phyloP scores from a whole-genome alignment of 805 yeast species.

The Saturnispora mendoncae region DNA sequence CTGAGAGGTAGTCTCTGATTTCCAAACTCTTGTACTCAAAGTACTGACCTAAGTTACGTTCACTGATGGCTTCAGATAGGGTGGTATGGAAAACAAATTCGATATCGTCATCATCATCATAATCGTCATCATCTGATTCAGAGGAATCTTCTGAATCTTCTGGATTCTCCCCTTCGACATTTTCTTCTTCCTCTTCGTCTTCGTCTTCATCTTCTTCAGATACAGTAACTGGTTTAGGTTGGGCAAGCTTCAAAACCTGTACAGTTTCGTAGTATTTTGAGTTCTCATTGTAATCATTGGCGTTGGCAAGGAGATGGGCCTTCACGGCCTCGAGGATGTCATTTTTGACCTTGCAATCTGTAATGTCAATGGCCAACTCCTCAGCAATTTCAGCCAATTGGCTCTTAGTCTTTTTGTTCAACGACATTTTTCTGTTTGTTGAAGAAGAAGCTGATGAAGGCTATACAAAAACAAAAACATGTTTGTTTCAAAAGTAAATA shows the following conservation, averaged over 20 bases:
- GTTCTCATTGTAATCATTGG: constrained; percentile 17
- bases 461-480: constrained; percentile 1
- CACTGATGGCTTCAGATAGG: constrained; percentile 10
- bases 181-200: constrained; percentile 49
- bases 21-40: constrained; percentile 22
- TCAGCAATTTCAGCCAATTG: constrained; percentile 27
- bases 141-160: constrained; percentile 21
- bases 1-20: constrained; percentile 26
- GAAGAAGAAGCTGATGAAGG: not conserved
- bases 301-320: constrained; percentile 19
- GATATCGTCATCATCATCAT: constrained; percentile 13
- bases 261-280: constrained; percentile 25
- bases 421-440: constrained; percentile 1
- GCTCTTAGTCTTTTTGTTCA: constrained; percentile 24
- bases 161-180: constrained; percentile 5
- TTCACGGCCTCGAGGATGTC: constrained; percentile 21
- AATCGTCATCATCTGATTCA: constrained; percentile 30
- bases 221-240: constrained; percentile 43
- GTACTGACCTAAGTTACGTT: constrained; percentile 15
- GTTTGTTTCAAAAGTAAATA: not conserved
- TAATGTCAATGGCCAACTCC: constrained; percentile 21
- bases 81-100: constrained; percentile 11
- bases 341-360: constrained; percentile 22
- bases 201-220: constrained; percentile 13
- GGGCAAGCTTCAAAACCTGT: constrained; percentile 9